Conservation (phyloP, 139 green algal genomes). For the Picochlorum sp. region DNA sequence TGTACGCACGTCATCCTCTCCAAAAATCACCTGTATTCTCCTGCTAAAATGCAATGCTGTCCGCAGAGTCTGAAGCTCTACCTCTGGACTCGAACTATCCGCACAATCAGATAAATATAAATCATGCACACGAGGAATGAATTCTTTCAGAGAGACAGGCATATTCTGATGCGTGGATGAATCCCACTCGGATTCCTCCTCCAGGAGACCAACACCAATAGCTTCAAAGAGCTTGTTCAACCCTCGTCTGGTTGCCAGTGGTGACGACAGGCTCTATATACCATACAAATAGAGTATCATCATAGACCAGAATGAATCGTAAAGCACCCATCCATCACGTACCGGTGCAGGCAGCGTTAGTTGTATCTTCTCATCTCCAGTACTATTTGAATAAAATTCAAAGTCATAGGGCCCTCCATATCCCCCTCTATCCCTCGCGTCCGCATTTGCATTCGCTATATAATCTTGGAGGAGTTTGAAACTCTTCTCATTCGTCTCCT, state of each 20-base stretch:
- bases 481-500: constrained; percentile 44
- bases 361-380: not conserved
- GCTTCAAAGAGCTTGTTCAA: constrained; percentile 5
- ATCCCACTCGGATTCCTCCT: not conserved
- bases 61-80: constrained; percentile 32
- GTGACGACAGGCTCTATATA: not conserved
- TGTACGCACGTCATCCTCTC: not conserved
- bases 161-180: not conserved
- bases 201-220: constrained; percentile 9
- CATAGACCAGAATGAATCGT: not conserved
- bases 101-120: not conserved
- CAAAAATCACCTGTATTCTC: constrained; percentile 26
- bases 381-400: constrained; percentile 35
- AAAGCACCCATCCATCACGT: not conserved
- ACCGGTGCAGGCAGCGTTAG: constrained; percentile 3
- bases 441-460: constrained; percentile 12
- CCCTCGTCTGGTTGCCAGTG: not conserved
- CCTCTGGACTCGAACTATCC: constrained; percentile 13
- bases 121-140: not conserved
- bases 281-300: no score
- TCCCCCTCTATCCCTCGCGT: constrained; percentile 10
- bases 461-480: constrained; percentile 67
- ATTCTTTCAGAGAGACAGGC: not conserved
- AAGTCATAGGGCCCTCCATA: constrained; percentile 42
- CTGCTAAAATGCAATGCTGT: constrained; percentile 41